phyloP scores from a whole-genome alignment of 495 filamentous ascomycete genomes.

The Pseudomonodictys pantanalensis region DNA sequence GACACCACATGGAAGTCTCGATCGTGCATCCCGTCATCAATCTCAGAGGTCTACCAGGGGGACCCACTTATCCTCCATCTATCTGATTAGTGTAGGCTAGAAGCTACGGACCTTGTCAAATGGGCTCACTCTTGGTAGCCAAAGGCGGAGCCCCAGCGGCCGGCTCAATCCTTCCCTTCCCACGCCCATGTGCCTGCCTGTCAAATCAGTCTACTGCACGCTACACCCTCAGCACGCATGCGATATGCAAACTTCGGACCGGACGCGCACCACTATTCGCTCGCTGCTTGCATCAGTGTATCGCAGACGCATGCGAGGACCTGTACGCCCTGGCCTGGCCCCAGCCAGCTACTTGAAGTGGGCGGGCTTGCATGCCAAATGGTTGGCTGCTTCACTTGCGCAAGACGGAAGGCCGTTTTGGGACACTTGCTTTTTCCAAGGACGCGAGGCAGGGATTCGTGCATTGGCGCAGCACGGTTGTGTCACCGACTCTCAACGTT shows the following conservation, averaged over 20 bases:
- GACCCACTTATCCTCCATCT: background rate
- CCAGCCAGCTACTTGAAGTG: background rate
- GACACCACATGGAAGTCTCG: constrained; percentile 15
- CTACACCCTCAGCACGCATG: constrained; percentile 17
- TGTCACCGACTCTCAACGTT: constrained; percentile 2
- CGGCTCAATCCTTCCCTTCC: constrained; percentile 9
- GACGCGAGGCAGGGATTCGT: constrained; percentile 13
- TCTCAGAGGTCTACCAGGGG: too few relatives aligned
- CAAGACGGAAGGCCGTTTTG: constrained; percentile 21
- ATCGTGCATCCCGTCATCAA: constrained; percentile 23
- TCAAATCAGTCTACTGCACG: constrained; percentile 23
- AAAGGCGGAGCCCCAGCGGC: background rate
- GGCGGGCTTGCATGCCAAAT: background rate
- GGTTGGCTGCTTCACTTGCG: constrained; percentile 19
- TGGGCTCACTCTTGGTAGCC: too few relatives aligned
- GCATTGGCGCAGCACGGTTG: background rate
- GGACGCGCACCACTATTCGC: background rate
- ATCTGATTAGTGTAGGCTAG: background rate
- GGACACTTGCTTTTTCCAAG: constrained; percentile 11
- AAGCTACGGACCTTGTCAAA: too few relatives aligned
- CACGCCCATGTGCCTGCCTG: background rate
- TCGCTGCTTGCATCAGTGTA: background rate
- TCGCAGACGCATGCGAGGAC: constrained; percentile 8
- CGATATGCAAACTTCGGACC: constrained; percentile 9
- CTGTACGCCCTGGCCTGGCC: constrained; percentile 1